Evolutionary conservation across 2,329 filamentous ascomycete species (phyloP).

Genomic region (Aureobasidium namibiae): DNA sequence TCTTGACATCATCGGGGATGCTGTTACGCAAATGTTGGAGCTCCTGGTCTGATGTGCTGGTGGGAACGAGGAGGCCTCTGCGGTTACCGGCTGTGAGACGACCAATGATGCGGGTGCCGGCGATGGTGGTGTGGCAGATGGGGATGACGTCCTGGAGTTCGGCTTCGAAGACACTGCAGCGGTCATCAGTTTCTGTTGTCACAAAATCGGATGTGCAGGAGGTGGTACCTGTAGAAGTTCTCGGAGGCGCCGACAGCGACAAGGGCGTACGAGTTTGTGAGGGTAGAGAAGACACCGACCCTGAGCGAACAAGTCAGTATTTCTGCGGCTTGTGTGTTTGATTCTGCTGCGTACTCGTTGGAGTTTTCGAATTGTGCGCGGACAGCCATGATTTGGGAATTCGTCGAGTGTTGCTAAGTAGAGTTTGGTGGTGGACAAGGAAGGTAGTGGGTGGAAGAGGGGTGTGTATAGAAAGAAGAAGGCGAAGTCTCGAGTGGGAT

Average conservation of each 20-base stretch:
- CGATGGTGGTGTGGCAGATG: conserved; percentile 93
- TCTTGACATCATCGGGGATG: conserved; percentile 82
- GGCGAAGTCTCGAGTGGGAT: not conserved
- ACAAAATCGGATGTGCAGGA: not conserved
- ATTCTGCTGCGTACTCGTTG: conserved; percentile 61
- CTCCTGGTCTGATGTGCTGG: conserved; percentile 94
- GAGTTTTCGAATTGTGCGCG: conserved; percentile 73
- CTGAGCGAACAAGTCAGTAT: conserved; percentile 39
- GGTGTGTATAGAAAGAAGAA: not conserved
- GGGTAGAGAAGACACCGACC: conserved; percentile 91
- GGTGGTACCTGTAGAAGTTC: conserved; percentile 83
- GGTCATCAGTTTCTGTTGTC: not conserved
- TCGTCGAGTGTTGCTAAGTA: not conserved
- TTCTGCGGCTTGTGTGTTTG: not conserved
- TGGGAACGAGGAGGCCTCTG: conserved; percentile 92
- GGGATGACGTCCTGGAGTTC: conserved; percentile 96
- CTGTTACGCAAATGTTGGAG: conserved; percentile 94
- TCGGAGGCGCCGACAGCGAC: conserved; percentile 91
- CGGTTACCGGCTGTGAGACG: conserved; percentile 94
- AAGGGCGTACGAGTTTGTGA: conserved; percentile 95
- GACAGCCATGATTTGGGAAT: conserved; percentile 39
- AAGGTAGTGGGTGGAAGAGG: not conserved
- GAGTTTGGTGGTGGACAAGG: not conserved
- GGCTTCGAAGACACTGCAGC: conserved; percentile 69
- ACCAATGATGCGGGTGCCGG: conserved; percentile 91